Evolutionary conservation across 805 yeast species (phyloP), one percentile per base, ranked within the genome.

Genomic region (Wickerhamiella nectarea): DNA sequence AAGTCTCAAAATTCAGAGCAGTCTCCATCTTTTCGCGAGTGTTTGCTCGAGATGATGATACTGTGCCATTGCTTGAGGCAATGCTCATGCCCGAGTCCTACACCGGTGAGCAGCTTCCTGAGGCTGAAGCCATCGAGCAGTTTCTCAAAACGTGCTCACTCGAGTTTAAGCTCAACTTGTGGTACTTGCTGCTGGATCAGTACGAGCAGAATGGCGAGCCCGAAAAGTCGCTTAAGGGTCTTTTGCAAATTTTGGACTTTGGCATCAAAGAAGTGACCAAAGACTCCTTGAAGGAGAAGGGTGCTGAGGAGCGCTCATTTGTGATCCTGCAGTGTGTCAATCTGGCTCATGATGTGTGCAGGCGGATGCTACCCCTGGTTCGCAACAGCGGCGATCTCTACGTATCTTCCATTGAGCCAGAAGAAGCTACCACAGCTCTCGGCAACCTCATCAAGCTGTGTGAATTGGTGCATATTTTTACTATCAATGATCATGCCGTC

Each of bases 1-100:
- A 84, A 52, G 63, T 77, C 15, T 78, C 87, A 1, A 82, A 84
- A 41, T 66, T 82, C 11, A 74, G 76, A 21, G 82, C 89, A 0
- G 71, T 85, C 36, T 64, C 79, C 0, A 69, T 76, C 10, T 81
- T 82, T 52, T 70, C 83, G 3, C 65, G 64, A 14, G 68, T 76
- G 7, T 64, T 76, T 11, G 37, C 45, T 4, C 46, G 24, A 2
- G 49, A 47, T 5, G 51, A 49, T 17, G 26, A 45, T 10, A 14
- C 45, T 6, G 47, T 55, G 9, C 29, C 18, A 2, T 46, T 59
- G 6, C 48, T 62, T 18, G 63, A 62, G 42, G 54, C 62, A 2
- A 61, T 61, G 50, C 52, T 62, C n/a, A 59, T 61, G 56, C 62
- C 62, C 3, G 56, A 52, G 7, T 20, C 20, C 38, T 52, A 45